phyloP scores from a whole-genome alignment of 805 yeast genomes.

The Suhomyces sp. region DNA sequence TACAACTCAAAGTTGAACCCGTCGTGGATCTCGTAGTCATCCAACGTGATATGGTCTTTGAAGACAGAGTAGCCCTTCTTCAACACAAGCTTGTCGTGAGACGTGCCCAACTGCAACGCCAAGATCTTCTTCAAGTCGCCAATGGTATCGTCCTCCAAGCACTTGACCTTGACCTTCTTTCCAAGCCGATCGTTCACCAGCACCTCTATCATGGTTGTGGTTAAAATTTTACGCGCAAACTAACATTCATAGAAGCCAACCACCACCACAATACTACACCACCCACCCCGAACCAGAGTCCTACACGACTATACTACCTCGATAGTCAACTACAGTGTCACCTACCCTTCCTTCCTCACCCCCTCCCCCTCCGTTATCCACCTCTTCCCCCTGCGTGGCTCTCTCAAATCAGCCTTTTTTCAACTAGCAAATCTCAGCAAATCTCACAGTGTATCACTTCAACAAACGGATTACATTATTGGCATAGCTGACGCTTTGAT shows the following conservation, averaged over 20 bases:
- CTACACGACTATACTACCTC: no score
- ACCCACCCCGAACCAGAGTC: no score
- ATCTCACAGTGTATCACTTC: not conserved
- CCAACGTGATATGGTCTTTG: conserved; percentile 87
- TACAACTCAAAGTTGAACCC: conserved; percentile 86
- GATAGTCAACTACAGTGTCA: no score
- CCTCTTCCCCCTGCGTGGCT: not conserved
- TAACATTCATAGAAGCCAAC: no score
- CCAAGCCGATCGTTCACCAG: conserved; percentile 63
- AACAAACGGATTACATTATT: not conserved
- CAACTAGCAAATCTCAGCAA: not conserved
- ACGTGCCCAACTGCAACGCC: conserved; percentile 78
- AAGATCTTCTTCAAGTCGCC: conserved; percentile 88
- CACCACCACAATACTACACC: no score
- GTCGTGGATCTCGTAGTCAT: conserved; percentile 92
- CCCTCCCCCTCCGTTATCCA: not conserved
- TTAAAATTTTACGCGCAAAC: not conserved
- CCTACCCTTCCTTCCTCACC: not conserved
- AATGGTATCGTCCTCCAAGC: conserved; percentile 77
- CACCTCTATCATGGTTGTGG: conserved; percentile 35
- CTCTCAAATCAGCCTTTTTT: not conserved
- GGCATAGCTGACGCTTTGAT: not conserved
- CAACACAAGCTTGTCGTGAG: conserved; percentile 60
- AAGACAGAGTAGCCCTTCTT: conserved; percentile 82
- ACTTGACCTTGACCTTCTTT: conserved; percentile 82